Conservation (phyloP, 495 filamentous ascomycete species). For the Penicillium daleae region DNA sequence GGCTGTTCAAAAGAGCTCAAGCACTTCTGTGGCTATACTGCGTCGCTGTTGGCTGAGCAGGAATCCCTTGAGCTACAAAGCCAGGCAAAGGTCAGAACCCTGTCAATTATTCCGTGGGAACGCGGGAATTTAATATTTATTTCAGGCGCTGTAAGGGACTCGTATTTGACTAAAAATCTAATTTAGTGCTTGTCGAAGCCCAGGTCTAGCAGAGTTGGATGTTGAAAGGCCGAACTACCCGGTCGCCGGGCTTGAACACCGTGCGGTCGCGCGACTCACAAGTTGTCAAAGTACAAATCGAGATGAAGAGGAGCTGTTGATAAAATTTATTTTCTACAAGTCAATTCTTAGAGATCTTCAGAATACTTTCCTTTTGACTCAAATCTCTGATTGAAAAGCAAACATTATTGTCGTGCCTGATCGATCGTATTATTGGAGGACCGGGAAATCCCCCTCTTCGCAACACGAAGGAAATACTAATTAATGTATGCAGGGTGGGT, state of each 20-base stretch:
- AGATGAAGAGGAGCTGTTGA: neutral
- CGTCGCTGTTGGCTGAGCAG: constrained; percentile 3
- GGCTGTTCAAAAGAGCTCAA: neutral
- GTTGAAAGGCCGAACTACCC: neutral
- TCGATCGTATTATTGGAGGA: neutral
- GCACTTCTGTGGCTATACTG: neutral
- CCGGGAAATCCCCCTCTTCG: neutral
- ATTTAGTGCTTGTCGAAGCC: neutral
- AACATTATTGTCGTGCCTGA: neutral
- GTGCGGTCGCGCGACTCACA: neutral
- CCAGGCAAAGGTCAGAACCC: neutral
- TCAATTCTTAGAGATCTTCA: neutral
- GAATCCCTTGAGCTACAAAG: neutral
- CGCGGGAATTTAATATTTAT: constrained; percentile 3
- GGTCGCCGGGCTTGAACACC: neutral
- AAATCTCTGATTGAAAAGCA: neutral
- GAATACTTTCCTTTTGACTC: neutral
- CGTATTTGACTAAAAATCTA: neutral
- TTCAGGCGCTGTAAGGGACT: constrained; percentile 1
- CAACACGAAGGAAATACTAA: neutral
- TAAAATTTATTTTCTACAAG: neutral
- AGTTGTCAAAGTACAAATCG: neutral
- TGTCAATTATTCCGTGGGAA: constrained; percentile 2
- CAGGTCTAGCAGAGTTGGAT: neutral
- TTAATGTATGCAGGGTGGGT: neutral